Percentiles rank a stretch among this genome's conserved stretches.
These are phyloP conservation scores for Pisolithus orientalis DNA, from an alignment of 768 basidiomycete genomes.

Conservation along the genomic window DNA sequence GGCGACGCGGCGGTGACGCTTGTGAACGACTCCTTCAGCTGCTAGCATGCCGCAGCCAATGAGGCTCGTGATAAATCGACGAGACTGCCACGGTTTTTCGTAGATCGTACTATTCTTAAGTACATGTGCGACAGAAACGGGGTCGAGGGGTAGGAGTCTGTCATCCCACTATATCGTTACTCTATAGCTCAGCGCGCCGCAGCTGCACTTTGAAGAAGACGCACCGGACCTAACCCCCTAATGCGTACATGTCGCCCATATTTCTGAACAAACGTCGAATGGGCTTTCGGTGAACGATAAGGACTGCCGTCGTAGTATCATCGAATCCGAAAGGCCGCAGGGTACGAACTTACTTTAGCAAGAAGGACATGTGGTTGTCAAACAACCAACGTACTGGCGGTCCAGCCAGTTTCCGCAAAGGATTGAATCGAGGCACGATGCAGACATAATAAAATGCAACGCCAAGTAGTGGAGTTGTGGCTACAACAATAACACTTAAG, in stretches of 20 bases:
- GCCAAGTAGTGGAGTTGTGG: slow-evolving; percentile 7
- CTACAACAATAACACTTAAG: slow-evolving; percentile 6
- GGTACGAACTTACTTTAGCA: slow-evolving; percentile 48
- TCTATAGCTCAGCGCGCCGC: not conserved
- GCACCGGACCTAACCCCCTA: slow-evolving; percentile 60
- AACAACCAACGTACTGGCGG: slow-evolving; percentile 48
- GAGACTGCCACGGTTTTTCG: slow-evolving; percentile 81
- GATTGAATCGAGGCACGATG: slow-evolving; percentile 28
- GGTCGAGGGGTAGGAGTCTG: slow-evolving; percentile 78
- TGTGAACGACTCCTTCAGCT: slow-evolving; percentile 73
- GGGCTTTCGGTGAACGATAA: slow-evolving; percentile 43
- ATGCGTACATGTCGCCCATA: slow-evolving; percentile 71
- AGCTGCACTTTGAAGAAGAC: slow-evolving; percentile 22
- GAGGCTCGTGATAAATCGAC: slow-evolving; percentile 64
- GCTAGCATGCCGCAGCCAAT: slow-evolving; percentile 83
- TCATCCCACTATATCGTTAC: slow-evolving; percentile 55
- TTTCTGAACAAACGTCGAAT: slow-evolving; percentile 46
- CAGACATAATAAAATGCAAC: slow-evolving; percentile 23
- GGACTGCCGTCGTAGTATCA: slow-evolving; percentile 34
- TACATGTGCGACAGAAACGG: slow-evolving; percentile 65
- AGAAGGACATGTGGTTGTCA: slow-evolving; percentile 44
- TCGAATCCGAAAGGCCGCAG: not conserved
- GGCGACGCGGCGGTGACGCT: slow-evolving; percentile 70
- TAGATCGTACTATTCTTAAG: slow-evolving; percentile 67
- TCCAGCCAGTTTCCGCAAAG: slow-evolving; percentile 53